Evolutionary conservation across 148 eudicot species (phyloP).

Genomic region (Cornus florida): DNA sequence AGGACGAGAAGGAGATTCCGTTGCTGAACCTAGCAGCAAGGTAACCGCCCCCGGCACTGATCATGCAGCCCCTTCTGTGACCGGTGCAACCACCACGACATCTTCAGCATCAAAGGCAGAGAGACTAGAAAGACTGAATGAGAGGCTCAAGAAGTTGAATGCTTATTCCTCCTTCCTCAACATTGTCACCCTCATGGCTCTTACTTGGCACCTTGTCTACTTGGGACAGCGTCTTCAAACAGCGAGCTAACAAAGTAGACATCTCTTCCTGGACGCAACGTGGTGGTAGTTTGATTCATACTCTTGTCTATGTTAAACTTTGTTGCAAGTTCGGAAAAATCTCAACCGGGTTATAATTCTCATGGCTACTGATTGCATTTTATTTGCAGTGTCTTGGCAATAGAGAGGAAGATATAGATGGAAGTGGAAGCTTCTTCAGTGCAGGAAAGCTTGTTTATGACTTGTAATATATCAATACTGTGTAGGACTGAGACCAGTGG

Average conservation of each 20-base stretch:
- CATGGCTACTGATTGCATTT: neutral
- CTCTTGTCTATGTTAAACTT: neutral
- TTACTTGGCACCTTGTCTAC: slow-evolving; percentile 71
- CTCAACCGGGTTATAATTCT: too few relatives aligned
- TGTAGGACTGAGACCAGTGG: too few relatives aligned
- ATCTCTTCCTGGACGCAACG: neutral
- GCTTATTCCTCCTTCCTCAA: slow-evolving; percentile 68
- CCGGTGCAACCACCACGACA: slow-evolving; percentile 19
- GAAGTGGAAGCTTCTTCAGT: too few relatives aligned
- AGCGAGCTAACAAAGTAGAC: neutral
- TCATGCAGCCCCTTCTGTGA: neutral
- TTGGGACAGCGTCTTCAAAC: slow-evolving; percentile 54
- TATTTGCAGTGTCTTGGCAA: neutral
- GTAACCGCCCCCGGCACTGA: slow-evolving; percentile 23
- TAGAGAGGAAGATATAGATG: neutral
- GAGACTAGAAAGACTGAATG: slow-evolving; percentile 25
- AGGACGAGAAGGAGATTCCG: slow-evolving; percentile 26
- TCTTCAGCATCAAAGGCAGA: neutral
- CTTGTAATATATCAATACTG: too few relatives aligned
- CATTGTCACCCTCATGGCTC: slow-evolving; percentile 54
- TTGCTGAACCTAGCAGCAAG: slow-evolving; percentile 18
- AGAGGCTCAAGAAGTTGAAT: slow-evolving; percentile 58
- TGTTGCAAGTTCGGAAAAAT: too few relatives aligned
- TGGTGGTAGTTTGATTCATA: neutral
- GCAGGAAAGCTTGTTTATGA: too few relatives aligned